Evolutionary conservation across 2,329 filamentous ascomycete species (phyloP).

Genomic region (Hymenoscyphus salicellus): DNA sequence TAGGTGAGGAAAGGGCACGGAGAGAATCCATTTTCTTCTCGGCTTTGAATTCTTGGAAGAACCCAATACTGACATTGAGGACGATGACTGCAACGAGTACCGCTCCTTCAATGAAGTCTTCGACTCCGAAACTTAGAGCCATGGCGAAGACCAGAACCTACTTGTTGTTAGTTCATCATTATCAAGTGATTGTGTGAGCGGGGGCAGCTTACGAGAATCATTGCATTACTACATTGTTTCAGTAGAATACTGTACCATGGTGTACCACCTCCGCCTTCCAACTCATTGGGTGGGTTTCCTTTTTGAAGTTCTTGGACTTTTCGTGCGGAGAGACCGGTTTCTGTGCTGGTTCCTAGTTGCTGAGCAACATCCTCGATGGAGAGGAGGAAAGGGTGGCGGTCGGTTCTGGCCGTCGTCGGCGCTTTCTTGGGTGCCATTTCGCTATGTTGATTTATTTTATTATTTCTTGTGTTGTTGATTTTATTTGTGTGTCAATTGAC

Average conservation of each 20-base stretch:
- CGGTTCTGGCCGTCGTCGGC: slow-evolving; percentile 12
- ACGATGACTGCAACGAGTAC: slow-evolving; percentile 58
- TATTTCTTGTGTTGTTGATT: background rate
- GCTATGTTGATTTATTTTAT: background rate
- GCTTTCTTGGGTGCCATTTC: slow-evolving; percentile 23
- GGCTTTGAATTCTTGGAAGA: slow-evolving; percentile 58
- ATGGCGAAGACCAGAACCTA: slow-evolving; percentile 38
- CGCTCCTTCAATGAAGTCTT: slow-evolving; percentile 56
- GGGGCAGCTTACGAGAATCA: slow-evolving; percentile 59
- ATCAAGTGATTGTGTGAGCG: background rate
- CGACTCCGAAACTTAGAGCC: slow-evolving; percentile 46
- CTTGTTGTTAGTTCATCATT: slow-evolving; percentile 39
- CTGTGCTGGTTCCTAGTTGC: slow-evolving; percentile 60
- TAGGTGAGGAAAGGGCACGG: slow-evolving; percentile 53
- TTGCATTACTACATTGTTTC: slow-evolving; percentile 72
- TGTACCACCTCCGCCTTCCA: slow-evolving; percentile 66
- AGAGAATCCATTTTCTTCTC: slow-evolving; percentile 59
- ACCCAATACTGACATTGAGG: slow-evolving; percentile 56
- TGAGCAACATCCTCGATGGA: slow-evolving; percentile 59
- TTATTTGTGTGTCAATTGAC: background rate
- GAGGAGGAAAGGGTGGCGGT: slow-evolving; percentile 59
- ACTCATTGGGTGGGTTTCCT: slow-evolving; percentile 65
- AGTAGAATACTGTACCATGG: slow-evolving; percentile 69
- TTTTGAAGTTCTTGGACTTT: slow-evolving; percentile 59
- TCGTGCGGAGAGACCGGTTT: slow-evolving; percentile 61